phyloP scores from a whole-genome alignment of 345 rosid genomes.

The Ceriops decandra region DNA sequence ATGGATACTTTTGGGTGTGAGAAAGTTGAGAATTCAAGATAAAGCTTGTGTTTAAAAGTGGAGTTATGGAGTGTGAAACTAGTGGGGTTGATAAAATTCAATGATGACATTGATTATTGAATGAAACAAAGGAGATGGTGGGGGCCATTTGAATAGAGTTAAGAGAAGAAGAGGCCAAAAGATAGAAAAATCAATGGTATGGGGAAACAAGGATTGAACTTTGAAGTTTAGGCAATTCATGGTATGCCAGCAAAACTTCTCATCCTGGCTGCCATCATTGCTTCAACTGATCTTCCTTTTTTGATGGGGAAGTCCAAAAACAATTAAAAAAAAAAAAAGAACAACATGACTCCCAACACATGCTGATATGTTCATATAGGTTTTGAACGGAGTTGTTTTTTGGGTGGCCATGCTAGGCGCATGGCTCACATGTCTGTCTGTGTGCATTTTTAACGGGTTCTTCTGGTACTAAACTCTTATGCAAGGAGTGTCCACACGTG shows the following conservation, averaged over 20 bases:
- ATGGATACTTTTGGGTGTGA: conserved; percentile 24
- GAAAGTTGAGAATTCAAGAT: conserved; percentile 22
- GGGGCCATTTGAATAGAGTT: conserved; percentile 29
- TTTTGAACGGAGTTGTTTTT: conserved; percentile 24
- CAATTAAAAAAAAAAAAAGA: background rate
- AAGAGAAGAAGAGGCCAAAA: background rate
- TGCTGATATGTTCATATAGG: conserved; percentile 9
- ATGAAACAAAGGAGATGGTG: conserved; percentile 30
- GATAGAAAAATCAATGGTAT: conserved; percentile 4
- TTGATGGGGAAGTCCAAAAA: background rate
- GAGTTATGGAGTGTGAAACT: conserved; percentile 26
- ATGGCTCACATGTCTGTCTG: conserved; percentile 37
- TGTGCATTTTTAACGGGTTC: conserved; percentile 48
- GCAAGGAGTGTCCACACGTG: conserved; percentile 16
- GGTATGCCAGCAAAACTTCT: conserved; percentile 5
- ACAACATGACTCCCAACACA: conserved; percentile 8
- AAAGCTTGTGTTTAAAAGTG: conserved; percentile 20
- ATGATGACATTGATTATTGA: conserved; percentile 39
- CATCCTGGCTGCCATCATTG: conserved; percentile 13
- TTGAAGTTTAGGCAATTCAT: conserved; percentile 15
- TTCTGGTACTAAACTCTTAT: conserved; percentile 15
- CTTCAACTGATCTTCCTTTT: conserved; percentile 14
- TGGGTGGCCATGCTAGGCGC: conserved; percentile 31
- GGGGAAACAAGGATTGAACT: conserved; percentile 7
- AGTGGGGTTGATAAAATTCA: conserved; percentile 40